Conservation (phyloP, 306 rosid species). For the Quercus wislizeni region DNA sequence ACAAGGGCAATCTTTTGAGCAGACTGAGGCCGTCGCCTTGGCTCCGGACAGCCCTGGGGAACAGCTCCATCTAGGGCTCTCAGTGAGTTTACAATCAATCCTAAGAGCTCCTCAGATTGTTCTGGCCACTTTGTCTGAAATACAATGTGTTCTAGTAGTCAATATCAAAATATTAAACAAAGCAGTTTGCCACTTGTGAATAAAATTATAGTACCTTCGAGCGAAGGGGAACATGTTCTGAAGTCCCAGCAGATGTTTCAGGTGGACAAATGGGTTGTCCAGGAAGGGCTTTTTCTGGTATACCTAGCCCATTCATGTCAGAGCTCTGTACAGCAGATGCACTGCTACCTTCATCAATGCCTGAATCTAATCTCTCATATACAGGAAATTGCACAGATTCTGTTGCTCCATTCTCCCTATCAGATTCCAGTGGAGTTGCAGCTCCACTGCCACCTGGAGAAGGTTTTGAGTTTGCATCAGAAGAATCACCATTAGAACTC, state of each 20-base stretch:
- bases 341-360: conserved; percentile 57
- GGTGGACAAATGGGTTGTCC: conserved; percentile 74
- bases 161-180: conserved; percentile 24
- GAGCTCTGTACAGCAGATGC: conserved; percentile 87
- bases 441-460: conserved; percentile 56
- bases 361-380: conserved; percentile 67
- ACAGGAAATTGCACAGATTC: conserved; percentile 59
- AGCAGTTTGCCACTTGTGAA: conserved; percentile 21
- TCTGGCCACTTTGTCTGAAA: conserved; percentile 95
- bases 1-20: conserved; percentile 93
- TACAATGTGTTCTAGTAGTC: conserved; percentile 25
- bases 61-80: conserved; percentile 96
- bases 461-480: conserved; percentile 60
- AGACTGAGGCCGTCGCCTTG: conserved; percentile 94
- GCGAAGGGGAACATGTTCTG: conserved; percentile 62
- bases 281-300: conserved; percentile 58
- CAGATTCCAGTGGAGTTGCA: conserved; percentile 50
- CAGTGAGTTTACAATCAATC: conserved; percentile 91
- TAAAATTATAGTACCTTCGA: conserved; percentile 59
- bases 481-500: conserved; percentile 54
- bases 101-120: conserved; percentile 98
- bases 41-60: conserved; percentile 95
- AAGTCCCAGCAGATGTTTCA: conserved; percentile 70
- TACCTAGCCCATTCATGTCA: conserved; percentile 49
- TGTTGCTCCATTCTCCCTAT: conserved; percentile 62